Evolutionary conservation across 2,329 filamentous ascomycete species (phyloP).

Genomic region (Nectriaceae sp.): DNA sequence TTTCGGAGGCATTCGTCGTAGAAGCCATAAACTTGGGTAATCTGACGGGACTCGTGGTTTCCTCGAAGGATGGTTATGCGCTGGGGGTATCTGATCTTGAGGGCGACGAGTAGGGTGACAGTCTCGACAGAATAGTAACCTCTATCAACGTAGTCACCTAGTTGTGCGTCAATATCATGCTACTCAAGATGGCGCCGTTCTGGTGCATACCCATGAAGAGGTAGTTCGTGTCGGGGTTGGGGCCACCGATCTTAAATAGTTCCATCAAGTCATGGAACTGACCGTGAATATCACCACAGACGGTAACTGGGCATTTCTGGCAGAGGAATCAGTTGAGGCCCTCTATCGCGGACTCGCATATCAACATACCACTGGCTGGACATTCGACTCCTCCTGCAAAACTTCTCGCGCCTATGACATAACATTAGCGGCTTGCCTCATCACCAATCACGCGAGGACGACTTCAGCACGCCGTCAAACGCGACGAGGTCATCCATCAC

Average conservation of each 20-base stretch:
- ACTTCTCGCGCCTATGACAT: slow-evolving; percentile 81
- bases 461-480: slow-evolving; percentile 12
- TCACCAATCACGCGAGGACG: slow-evolving; percentile 33
- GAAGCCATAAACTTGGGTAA: slow-evolving; percentile 98
- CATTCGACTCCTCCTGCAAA: slow-evolving; percentile 95
- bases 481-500: slow-evolving; percentile 8
- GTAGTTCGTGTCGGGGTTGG: slow-evolving; percentile 98
- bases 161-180: slow-evolving; percentile 7
- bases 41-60: slow-evolving; percentile 98
- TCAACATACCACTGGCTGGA: slow-evolving; percentile 88
- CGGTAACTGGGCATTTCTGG: slow-evolving; percentile 97
- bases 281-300: slow-evolving; percentile 98
- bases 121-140: slow-evolving; percentile 99
- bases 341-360: not conserved
- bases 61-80: slow-evolving; percentile 98
- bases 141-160: slow-evolving; percentile 97
- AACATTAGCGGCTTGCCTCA: slow-evolving; percentile 33
- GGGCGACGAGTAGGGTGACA: slow-evolving; percentile 89
- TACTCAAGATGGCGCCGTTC: not conserved
- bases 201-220: slow-evolving; percentile 84
- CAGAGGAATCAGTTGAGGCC: not conserved
- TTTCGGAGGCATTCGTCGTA: slow-evolving; percentile 99
- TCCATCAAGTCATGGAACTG: slow-evolving; percentile 99
- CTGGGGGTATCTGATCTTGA: slow-evolving; percentile 97
- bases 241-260: slow-evolving; percentile 97